Evolutionary conservation across 148 eudicot genomes (phyloP).

Genomic region (Silene conica): DNA sequence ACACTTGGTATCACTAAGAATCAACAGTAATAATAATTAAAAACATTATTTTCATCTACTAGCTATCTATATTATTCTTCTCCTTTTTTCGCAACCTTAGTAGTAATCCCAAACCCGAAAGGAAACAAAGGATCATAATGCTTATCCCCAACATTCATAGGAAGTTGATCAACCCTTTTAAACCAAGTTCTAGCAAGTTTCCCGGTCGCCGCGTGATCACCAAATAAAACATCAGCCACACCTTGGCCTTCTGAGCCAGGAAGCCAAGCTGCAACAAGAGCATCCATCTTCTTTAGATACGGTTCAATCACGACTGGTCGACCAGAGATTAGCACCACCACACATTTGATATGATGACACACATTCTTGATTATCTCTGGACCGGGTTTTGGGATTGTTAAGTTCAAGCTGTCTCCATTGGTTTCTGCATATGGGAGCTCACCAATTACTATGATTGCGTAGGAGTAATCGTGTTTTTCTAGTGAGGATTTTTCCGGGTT

Average conservation of each 20-base stretch:
- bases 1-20: too few relatives aligned
- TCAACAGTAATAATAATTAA: too few relatives aligned
- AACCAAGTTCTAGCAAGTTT: conserved; percentile 32
- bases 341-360: conserved; percentile 28
- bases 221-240: conserved; percentile 24
- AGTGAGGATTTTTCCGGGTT: conserved; percentile 18
- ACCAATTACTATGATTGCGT: conserved; percentile 23
- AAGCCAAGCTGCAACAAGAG: conserved; percentile 33
- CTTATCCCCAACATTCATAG: conserved; percentile 34
- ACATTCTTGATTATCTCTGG: conserved; percentile 18
- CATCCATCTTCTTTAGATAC: conserved; percentile 26
- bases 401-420: conserved; percentile 20
- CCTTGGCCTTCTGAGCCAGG: conserved; percentile 38
- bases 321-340: conserved; percentile 28
- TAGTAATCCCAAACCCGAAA: conserved; percentile 27
- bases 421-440: conserved; percentile 24
- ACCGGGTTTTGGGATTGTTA: conserved; percentile 22
- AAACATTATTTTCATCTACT: too few relatives aligned
- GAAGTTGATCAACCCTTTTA: conserved; percentile 30
- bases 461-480: conserved; percentile 10
- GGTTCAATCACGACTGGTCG: conserved; percentile 37
- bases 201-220: conserved; percentile 22
- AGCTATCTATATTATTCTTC: too few relatives aligned
- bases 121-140: conserved; percentile 33
- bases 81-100: neutral